phyloP scores from a whole-genome alignment of 164 flowering plant genomes.

The Nymphaea thermarum region DNA sequence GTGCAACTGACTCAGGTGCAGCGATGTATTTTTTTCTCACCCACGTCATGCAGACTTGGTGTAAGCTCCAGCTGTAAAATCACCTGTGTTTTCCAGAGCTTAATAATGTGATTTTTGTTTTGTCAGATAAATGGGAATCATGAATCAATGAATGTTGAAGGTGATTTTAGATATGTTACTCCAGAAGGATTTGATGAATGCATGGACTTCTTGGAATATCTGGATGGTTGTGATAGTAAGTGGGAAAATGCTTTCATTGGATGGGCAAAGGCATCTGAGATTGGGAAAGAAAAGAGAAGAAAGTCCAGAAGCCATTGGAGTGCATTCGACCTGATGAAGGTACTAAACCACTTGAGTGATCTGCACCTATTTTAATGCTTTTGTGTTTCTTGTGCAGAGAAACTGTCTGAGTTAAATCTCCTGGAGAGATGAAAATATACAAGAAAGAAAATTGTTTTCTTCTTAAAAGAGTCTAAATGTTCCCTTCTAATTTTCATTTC shows the following conservation, averaged over 20 bases:
- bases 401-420: no score
- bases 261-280: slow-evolving; percentile 44
- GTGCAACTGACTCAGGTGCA: no score
- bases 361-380: no score
- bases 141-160: slow-evolving; percentile 96
- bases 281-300: slow-evolving; percentile 38
- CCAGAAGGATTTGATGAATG: slow-evolving; percentile 79
- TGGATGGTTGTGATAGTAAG: slow-evolving; percentile 31
- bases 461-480: no score
- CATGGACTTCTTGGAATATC: slow-evolving; percentile 50
- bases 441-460: no score
- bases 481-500: no score
- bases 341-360: slow-evolving; percentile 13
- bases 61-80: no score
- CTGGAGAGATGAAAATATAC: no score
- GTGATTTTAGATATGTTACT: slow-evolving; percentile 88
- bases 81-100: no score
- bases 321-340: slow-evolving; percentile 75
- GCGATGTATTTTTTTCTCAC: no score
- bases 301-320: slow-evolving; percentile 44
- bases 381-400: no score
- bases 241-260: slow-evolving; percentile 68
- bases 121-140: slow-evolving; percentile 90
- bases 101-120: neutral
- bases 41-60: no score